Base-by-base conservation (phyloP, 163 green algal genomes). In the Trebouxiophyceae sp. region DNA sequence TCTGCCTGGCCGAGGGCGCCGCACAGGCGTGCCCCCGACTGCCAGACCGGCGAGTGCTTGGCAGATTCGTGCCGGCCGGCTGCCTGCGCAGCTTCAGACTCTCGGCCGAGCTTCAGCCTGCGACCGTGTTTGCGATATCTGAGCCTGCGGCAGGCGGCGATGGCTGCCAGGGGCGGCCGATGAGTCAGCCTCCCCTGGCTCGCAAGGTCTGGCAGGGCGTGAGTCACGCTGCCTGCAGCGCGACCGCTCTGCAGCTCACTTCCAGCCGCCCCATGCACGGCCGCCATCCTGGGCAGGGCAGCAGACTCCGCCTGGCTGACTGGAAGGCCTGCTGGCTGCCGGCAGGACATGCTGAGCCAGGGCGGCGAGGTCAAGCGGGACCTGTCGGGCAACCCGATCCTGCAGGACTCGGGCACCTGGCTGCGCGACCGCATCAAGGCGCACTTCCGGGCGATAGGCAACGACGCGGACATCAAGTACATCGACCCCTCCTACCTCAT, bases 401-500 rank as follows among this genome's bases (percentile, higher is more conserved):
- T 98, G 22, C 68, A 84, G 45, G 91, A 91, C 60, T 62, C 87
- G 2, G 82, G 89, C 27, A 54, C 66, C 3, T 86, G 77, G 77
- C 73, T 87, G 28, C 71, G 73, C 44, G 50, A 70, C 24, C 65
- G 89, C 73, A 73, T 96, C 60, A 93, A 95, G 66, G 67, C 62
- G 22, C 73, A 86, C 71, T 86, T 95, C 67, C 89, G 70, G 47
- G 5, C 7, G 34, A 46, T 63, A 28, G 33, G 60, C 33, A n/a
- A n/a, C n/a, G 77, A 89, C 34, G 78, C 77, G 0, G 84, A 91
- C 71, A 81, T 94, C 59, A 91, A 88, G 72, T 95, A 93, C 79
- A 95, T 95, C 60, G 91, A 96, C 76, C 92, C 91, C 20, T 90
- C 84, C 7, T 97, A 95, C 86, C 93, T 97, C 77, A 97, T 97